These are phyloP conservation scores for Hemisphaericaspora nanyangensis DNA, from an alignment of 805 yeast genomes.

Conservation along the genomic window DNA sequence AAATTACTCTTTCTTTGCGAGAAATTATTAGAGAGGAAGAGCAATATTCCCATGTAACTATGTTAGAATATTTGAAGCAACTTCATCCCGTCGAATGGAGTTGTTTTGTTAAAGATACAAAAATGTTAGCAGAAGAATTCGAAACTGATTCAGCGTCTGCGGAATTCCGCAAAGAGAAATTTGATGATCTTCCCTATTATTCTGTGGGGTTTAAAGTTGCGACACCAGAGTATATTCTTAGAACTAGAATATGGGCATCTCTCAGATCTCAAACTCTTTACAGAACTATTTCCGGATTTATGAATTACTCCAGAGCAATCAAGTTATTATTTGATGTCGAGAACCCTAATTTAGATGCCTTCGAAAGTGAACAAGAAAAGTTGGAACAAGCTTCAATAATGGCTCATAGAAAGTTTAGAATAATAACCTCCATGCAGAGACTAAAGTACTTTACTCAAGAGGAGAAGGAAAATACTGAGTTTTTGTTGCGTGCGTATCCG, in stretches of 20 bases:
- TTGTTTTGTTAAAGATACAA: conserved; percentile 94
- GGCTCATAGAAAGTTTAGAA: conserved; percentile 80
- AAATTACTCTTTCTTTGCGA: conserved; percentile 86
- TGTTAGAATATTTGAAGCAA: conserved; percentile 91
- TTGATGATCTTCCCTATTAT: conserved; percentile 89
- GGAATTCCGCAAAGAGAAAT: conserved; percentile 39
- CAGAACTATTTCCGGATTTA: conserved; percentile 96
- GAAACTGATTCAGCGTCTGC: conserved; percentile 37
- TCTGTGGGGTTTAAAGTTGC: conserved; percentile 97
- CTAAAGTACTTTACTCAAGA: conserved; percentile 66
- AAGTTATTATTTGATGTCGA: conserved; percentile 86
- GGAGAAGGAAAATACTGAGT: conserved; percentile 77
- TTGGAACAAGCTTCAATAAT: conserved; percentile 50
- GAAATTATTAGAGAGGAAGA: conserved; percentile 97
- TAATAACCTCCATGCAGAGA: conserved; percentile 85
- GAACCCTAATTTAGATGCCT: conserved; percentile 62
- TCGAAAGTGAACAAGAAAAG: conserved; percentile 29
- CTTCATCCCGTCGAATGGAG: conserved; percentile 97
- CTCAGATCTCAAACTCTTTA: conserved; percentile 94
- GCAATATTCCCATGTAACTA: conserved; percentile 90
- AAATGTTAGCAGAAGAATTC: conserved; percentile 90
- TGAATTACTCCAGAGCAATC: conserved; percentile 97
- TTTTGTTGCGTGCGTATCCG: conserved; percentile 78
- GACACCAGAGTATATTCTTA: conserved; percentile 91
- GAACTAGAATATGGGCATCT: conserved; percentile 99